phyloP scores from a whole-genome alignment of 495 filamentous ascomycete genomes.

The Sphaerosporella brunnea region DNA sequence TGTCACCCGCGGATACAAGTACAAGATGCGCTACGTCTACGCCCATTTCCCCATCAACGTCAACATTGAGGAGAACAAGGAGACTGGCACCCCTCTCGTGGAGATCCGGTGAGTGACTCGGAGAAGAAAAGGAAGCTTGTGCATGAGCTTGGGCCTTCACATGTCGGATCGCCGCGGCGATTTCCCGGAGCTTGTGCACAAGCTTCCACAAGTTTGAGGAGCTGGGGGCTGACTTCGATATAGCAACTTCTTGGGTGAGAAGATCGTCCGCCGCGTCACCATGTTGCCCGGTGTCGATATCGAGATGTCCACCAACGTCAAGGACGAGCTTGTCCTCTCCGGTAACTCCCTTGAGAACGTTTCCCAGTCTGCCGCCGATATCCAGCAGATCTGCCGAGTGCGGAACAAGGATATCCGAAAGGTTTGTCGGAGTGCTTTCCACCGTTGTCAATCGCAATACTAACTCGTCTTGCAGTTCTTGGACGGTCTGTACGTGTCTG shows the following conservation, averaged over 20 bases:
- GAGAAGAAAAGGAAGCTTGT: background rate
- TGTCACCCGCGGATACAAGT: conserved; percentile 97
- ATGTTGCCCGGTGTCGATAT: conserved; percentile 84
- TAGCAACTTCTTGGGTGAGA: conserved; percentile 99
- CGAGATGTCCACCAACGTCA: conserved; percentile 70
- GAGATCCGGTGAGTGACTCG: conserved; percentile 72
- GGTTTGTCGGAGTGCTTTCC: too few relatives aligned
- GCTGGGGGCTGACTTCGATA: background rate
- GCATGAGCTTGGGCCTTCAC: background rate
- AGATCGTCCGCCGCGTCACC: conserved; percentile 82
- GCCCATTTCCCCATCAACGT: conserved; percentile 99
- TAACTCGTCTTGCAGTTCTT: conserved; percentile 53
- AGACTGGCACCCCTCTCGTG: conserved; percentile 57
- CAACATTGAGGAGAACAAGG: conserved; percentile 88
- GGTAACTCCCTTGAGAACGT: conserved; percentile 95
- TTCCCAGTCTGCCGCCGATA: conserved; percentile 93
- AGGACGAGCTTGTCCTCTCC: conserved; percentile 84
- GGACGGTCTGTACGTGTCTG: conserved; percentile 98
- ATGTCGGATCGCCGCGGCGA: too few relatives aligned
- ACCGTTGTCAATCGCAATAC: conserved; percentile 1
- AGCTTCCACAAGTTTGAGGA: background rate
- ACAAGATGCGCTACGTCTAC: conserved; percentile 99
- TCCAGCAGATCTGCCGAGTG: conserved; percentile 98
- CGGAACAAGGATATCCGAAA: conserved; percentile 99
- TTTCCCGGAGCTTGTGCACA: too few relatives aligned